Conservation (phyloP, 129 eudicot genomes). For the Tagetes patula region DNA sequence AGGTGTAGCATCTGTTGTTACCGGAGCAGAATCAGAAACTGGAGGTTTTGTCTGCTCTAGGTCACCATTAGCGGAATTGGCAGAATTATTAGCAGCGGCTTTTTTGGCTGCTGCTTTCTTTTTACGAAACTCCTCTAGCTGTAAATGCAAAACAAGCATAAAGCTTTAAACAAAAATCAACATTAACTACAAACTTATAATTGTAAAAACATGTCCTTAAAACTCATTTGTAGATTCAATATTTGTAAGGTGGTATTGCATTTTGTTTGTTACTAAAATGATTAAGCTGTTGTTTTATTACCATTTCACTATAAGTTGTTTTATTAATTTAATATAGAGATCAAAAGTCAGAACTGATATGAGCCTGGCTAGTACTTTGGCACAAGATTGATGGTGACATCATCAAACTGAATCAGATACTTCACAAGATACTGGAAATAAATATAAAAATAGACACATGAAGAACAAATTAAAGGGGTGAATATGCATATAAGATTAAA, state of each 20-base stretch:
- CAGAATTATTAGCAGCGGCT: constrained; percentile 43
- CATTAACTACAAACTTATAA: not conserved
- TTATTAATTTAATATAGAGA: not conserved
- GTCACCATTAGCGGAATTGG: constrained; percentile 43
- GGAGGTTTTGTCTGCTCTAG: constrained; percentile 41
- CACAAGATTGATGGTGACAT: no score
- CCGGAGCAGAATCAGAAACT: constrained; percentile 45
- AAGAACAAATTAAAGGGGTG: no score
- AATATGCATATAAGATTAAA: no score
- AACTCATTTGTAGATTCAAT: no score
- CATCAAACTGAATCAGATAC: no score
- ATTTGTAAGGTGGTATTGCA: not conserved
- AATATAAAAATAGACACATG: no score
- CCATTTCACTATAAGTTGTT: no score
- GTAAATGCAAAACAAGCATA: constrained; percentile 25
- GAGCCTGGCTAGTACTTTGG: no score
- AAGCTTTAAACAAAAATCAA: not conserved
- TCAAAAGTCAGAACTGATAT: not conserved
- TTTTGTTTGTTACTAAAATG: not conserved
- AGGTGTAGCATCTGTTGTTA: constrained; percentile 37
- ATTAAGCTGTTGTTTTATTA: no score
- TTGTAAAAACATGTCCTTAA: no score
- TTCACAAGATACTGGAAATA: no score
- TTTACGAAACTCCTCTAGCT: constrained; percentile 96
- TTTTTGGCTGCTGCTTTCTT: constrained; percentile 90